These are phyloP conservation scores for Phaeotremella skinneri DNA, from an alignment of 768 basidiomycete genomes.

Conservation along the genomic window DNA sequence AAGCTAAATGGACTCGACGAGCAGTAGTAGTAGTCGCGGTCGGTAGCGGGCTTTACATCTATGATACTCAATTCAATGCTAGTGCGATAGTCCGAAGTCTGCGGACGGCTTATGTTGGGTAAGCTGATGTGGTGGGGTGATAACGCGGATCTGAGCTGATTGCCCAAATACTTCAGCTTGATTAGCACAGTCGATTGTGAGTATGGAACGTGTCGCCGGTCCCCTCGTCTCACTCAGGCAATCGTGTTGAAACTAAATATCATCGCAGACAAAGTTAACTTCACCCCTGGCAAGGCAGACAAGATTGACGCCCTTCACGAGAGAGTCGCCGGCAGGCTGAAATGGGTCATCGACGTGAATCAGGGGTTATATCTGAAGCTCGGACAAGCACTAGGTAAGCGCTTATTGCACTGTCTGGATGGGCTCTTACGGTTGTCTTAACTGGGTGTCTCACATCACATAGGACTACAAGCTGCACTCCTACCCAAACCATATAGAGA, in stretches of 20 bases:
- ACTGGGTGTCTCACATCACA: constrained; percentile 59
- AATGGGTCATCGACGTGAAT: constrained; percentile 66
- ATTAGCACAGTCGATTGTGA: constrained; percentile 49
- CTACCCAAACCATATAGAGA: constrained; percentile 78
- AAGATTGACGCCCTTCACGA: constrained; percentile 77
- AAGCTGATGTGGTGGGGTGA: constrained; percentile 21
- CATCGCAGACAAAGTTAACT: constrained; percentile 86
- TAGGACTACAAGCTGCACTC: constrained; percentile 80
- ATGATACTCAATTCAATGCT: constrained; percentile 62
- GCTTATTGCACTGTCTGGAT: background rate
- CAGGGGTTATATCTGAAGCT: constrained; percentile 61
- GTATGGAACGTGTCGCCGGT: constrained; percentile 21
- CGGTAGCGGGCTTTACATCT: constrained; percentile 54
- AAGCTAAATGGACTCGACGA: constrained; percentile 26
- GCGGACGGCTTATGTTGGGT: constrained; percentile 60
- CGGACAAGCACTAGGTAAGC: constrained; percentile 44
- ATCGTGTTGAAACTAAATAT: too few species aligned
- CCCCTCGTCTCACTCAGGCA: too few species aligned
- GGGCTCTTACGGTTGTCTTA: constrained; percentile 6
- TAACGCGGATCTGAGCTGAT: background rate
- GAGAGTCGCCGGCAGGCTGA: constrained; percentile 75
- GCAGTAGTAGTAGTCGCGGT: constrained; percentile 46
- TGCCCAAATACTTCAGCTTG: constrained; percentile 20
- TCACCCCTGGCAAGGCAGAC: constrained; percentile 64
- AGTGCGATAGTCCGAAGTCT: constrained; percentile 60